Evolutionary conservation across 352 stramenopile genomes (phyloP).

Genomic region (Globisporangium paddicum): DNA sequence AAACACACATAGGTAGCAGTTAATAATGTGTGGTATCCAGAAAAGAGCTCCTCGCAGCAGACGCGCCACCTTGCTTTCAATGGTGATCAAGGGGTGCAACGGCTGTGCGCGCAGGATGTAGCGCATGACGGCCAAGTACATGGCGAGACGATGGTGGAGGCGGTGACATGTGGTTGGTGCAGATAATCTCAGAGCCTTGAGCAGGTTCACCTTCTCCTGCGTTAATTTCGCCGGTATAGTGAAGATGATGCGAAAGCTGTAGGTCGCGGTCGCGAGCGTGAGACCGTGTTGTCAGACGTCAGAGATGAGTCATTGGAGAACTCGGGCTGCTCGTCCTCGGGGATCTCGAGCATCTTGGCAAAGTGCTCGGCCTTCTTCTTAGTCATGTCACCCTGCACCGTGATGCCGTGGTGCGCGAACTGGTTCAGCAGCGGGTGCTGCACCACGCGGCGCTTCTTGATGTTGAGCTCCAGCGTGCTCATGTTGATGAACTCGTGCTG

Average conservation of each 20-base stretch:
- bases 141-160: background rate
- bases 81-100: conserved; percentile 39
- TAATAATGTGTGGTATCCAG: background rate
- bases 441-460: conserved; percentile 82
- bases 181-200: too few relatives aligned
- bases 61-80: conserved; percentile 43
- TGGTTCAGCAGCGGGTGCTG: conserved; percentile 76
- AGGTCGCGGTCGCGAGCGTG: too few relatives aligned
- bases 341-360: conserved; percentile 75
- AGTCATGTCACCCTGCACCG: conserved; percentile 76
- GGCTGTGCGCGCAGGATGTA: conserved; percentile 10
- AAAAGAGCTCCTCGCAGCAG: conserved; percentile 2
- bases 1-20: background rate
- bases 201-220: too few relatives aligned
- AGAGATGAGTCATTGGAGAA: conserved; percentile 84
- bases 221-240: too few relatives aligned
- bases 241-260: too few relatives aligned
- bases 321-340: conserved; percentile 66
- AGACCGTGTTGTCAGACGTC: too few relatives aligned
- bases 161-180: background rate
- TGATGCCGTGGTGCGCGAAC: conserved; percentile 68
- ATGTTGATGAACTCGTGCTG: conserved; percentile 87
- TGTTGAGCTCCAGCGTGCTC: conserved; percentile 69
- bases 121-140: conserved; percentile 20
- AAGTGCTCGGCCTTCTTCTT: conserved; percentile 87